phyloP scores from a whole-genome alignment of 768 basidiomycete genomes.

The Kwoniella botswanensis region DNA sequence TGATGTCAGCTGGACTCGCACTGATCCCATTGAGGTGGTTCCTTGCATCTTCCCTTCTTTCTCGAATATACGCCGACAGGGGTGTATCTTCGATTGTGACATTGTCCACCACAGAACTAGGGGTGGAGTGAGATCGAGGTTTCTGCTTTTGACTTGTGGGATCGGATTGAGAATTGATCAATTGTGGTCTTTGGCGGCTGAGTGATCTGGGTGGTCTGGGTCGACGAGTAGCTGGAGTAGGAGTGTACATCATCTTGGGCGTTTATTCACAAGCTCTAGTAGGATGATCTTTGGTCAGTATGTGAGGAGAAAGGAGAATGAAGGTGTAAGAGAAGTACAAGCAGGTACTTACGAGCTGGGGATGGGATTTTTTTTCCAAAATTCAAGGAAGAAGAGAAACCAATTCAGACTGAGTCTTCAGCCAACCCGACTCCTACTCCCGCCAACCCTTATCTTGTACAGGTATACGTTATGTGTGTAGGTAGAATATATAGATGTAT shows the following conservation, averaged over 20 bases:
- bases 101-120: neutral
- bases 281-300: neutral
- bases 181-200: constrained; percentile 11
- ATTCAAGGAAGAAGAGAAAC: neutral
- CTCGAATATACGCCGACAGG: constrained; percentile 2
- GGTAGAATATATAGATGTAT: neutral
- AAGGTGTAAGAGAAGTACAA: neutral
- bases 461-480: neutral
- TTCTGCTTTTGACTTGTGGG: neutral
- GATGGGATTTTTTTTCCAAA: neutral
- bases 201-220: constrained; percentile 41
- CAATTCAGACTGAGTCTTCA: neutral
- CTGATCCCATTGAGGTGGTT: constrained; percentile 13
- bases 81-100: constrained; percentile 6
- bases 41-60: constrained; percentile 15
- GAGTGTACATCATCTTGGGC: constrained; percentile 44
- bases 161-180: constrained; percentile 3
- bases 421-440: neutral
- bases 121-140: neutral
- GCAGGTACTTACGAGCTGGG: neutral
- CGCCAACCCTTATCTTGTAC: constrained; percentile 1
- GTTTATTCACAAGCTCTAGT: neutral
- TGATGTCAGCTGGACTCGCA: constrained; percentile 37
- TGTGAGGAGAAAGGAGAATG: neutral
- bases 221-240: constrained; percentile 34